Evolutionary conservation across 2,329 filamentous ascomycete species (phyloP), one percentile per base, ranked within the genome.

Genomic region (Penicillium sp.): DNA sequence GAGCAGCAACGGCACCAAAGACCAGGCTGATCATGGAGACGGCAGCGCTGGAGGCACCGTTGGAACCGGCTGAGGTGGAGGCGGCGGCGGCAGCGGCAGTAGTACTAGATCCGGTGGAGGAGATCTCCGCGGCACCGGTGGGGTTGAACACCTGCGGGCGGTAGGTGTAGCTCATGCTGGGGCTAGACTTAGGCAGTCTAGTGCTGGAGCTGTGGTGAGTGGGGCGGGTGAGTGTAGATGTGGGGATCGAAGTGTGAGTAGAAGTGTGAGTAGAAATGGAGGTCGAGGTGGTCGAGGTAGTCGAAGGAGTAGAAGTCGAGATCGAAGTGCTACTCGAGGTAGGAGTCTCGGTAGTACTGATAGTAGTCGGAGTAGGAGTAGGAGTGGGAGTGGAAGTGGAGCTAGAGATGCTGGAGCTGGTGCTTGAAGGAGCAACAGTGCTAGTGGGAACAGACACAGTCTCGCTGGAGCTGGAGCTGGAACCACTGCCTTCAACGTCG

Each of bases 131-230:
- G 24, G 57, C 61, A 46, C 58, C 63, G 16, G 65, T 67, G 54
- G 67, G 64, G 10, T 56, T 49, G 49, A 71, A 65, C n/a, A 70
- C 64, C 43, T 72, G 70, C 2, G 70, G 68, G 22, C 62, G 61
- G 49, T 72, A 68, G 45, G 63, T 68, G 55, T 70, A 71, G 66
- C 65, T 65, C 46, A 64, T 56, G 42, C 59, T 67, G 6, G 59
- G 45, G 50, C 58, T 67, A 9, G 57, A 62, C 54, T 55, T 64
- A 33, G 63, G 58, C 42, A 61, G 60, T 39, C 49, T 61, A 42
- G 61, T 61, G 61, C 54, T 65, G 21, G 58, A 63, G 27, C 39
- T 52, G n/a, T 35, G 11, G 9, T 24, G 37, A 4, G 57, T 42
- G 10, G 53, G 51, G 24, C 47, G 16, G n/a, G 55, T 55, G 16